Percentiles rank a stretch among this genome's conserved stretches.
Evolutionary conservation across 305 asterid species (phyloP).

Genomic region (Lippia alba): DNA sequence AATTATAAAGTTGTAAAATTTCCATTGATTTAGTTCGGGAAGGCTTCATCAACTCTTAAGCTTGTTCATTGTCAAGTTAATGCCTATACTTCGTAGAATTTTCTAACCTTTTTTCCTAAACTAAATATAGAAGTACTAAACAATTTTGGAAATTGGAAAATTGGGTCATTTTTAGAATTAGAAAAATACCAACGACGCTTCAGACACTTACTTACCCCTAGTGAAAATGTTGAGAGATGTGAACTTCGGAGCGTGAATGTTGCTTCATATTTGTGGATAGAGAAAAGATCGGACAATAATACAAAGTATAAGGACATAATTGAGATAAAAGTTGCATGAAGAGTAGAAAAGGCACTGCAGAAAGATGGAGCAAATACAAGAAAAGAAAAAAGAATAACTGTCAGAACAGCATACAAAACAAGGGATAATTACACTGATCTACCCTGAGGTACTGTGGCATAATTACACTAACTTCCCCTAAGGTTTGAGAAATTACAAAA

Average conservation of each 20-base stretch:
- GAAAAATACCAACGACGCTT: conserved; percentile 6
- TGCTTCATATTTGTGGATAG: conserved; percentile 45
- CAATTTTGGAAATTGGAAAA: background rate
- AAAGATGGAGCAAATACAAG: background rate
- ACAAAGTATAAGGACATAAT: conserved; percentile 61
- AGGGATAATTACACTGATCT: too few relatives aligned
- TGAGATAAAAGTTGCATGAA: conserved; percentile 68
- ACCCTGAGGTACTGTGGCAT: too few relatives aligned
- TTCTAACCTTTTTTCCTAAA: too few relatives aligned
- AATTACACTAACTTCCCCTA: too few relatives aligned
- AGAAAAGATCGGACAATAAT: conserved; percentile 66
- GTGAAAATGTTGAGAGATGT: conserved; percentile 56
- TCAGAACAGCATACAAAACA: conserved; percentile 8
- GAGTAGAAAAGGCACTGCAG: conserved; percentile 72
- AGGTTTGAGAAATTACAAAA: too few relatives aligned
- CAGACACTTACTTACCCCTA: conserved; percentile 65
- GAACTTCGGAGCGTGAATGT: conserved; percentile 57
- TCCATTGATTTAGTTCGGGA: too few relatives aligned
- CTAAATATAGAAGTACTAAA: too few relatives aligned
- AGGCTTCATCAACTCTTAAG: too few relatives aligned
- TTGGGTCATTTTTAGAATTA: background rate
- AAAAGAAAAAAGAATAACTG: background rate
- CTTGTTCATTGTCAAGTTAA: too few relatives aligned
- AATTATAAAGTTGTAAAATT: too few relatives aligned
- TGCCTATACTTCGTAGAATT: too few relatives aligned